Evolutionary conservation across 2,329 filamentous ascomycete genomes (phyloP).

Genomic region (Tolypocladium guangdongense): DNA sequence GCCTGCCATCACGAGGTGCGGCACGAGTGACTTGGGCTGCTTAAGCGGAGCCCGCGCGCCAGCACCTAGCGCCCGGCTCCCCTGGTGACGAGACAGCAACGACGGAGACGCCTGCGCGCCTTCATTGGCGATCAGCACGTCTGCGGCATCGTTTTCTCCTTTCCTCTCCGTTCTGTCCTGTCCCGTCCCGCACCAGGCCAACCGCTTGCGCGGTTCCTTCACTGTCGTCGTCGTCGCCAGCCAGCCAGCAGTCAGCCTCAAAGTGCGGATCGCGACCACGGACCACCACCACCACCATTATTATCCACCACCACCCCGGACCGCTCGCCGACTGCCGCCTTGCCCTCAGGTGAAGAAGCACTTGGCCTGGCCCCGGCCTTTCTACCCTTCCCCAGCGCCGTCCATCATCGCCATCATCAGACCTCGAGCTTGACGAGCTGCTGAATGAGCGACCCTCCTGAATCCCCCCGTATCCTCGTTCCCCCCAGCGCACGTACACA

Average conservation of each 20-base stretch:
- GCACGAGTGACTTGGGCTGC: neutral
- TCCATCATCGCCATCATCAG: neutral
- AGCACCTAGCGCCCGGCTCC: neutral
- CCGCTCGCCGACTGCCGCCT: neutral
- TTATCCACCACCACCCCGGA: neutral
- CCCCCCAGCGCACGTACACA: neutral
- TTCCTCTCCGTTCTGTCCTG: neutral
- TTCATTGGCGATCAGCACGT: neutral
- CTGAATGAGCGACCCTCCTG: neutral
- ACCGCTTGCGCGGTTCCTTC: neutral
- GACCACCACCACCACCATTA: neutral
- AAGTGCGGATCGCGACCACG: neutral
- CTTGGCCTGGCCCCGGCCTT: neutral
- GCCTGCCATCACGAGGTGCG: neutral
- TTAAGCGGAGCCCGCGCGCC: neutral
- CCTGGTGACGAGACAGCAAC: neutral
- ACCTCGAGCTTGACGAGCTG: neutral
- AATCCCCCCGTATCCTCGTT: neutral
- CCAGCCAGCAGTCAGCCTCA: neutral
- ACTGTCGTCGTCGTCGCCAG: neutral
- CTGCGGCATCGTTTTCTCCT: neutral
- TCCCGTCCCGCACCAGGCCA: neutral
- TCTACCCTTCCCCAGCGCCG: neutral
- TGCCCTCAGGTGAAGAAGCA: neutral
- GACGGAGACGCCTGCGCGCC: neutral